These are phyloP conservation scores for Echinosophora koreensis DNA, from an alignment of 306 rosid species.

Conservation along the genomic window DNA sequence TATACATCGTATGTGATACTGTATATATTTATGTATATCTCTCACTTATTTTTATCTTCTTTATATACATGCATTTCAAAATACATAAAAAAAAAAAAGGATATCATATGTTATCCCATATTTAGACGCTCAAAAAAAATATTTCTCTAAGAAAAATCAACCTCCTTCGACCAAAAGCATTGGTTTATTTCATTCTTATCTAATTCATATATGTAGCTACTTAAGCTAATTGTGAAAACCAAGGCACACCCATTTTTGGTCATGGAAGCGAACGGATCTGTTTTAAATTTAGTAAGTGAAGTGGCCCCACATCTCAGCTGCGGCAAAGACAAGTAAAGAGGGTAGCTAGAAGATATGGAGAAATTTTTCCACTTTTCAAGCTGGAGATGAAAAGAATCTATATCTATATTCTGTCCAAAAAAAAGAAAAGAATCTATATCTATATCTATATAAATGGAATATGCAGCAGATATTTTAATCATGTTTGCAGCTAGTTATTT, in stretches of 20 bases:
- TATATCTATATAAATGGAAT: conserved; percentile 30
- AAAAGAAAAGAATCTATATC: conserved; percentile 46
- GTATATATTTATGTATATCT: no score
- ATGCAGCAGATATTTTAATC: conserved; percentile 32
- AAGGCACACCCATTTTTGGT: background rate
- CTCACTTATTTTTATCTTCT: no score
- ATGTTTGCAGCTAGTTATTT: background rate
- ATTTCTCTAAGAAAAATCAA: no score
- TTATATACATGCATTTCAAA: no score
- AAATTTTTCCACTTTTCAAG: conserved; percentile 41
- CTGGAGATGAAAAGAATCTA: conserved; percentile 44
- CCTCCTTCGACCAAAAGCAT: no score
- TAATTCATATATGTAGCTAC: background rate
- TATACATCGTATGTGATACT: no score
- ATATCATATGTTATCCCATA: no score
- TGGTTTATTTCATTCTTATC: no score
- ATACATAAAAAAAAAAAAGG: no score
- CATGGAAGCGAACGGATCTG: conserved; percentile 5
- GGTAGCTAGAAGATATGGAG: background rate
- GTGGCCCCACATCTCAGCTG: conserved; percentile 36
- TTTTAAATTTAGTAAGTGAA: conserved; percentile 26
- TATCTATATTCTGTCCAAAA: no score
- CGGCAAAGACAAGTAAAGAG: background rate
- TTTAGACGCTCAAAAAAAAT: no score
- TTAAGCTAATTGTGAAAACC: background rate